These are phyloP conservation scores for Neofusicoccum sp. DNA, from an alignment of 2,329 filamentous ascomycete species.

Conservation along the genomic window DNA sequence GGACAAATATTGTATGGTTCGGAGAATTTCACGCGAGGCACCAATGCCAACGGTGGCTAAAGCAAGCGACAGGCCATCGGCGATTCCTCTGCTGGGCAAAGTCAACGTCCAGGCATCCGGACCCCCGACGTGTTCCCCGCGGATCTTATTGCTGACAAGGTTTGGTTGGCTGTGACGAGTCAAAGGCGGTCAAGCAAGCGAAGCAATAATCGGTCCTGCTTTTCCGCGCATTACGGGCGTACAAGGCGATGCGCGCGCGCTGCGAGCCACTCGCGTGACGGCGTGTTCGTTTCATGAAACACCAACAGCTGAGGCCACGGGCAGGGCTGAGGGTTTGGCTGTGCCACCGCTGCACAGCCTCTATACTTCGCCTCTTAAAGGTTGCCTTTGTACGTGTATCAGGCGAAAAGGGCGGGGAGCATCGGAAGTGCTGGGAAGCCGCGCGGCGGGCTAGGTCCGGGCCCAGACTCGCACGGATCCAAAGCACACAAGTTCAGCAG, in stretches of 20 bases:
- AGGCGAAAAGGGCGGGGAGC: not conserved
- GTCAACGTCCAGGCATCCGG: not conserved
- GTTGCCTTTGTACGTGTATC: not conserved
- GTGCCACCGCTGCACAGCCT: not conserved
- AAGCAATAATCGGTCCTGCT: not conserved
- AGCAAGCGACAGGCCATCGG: not conserved
- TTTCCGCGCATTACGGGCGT: slow-evolving; percentile 1
- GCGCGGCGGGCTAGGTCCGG: not conserved
- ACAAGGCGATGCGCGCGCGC: not conserved
- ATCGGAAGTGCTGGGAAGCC: not conserved
- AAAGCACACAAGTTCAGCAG: not conserved
- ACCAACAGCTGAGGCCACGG: not conserved
- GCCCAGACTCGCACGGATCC: not conserved
- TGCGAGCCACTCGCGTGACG: not conserved
- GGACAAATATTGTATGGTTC: no score
- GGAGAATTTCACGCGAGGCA: not conserved
- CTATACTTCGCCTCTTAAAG: not conserved
- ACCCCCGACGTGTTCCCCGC: not conserved
- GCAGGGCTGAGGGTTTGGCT: not conserved
- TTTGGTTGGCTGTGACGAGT: not conserved
- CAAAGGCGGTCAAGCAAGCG: not conserved
- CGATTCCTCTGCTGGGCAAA: not conserved
- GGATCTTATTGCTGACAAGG: not conserved
- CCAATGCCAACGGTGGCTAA: not conserved
- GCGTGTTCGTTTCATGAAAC: slow-evolving; percentile 10